Evolutionary conservation across 495 filamentous ascomycete genomes (phyloP).

Genomic region (Chlorociboria aeruginascens): DNA sequence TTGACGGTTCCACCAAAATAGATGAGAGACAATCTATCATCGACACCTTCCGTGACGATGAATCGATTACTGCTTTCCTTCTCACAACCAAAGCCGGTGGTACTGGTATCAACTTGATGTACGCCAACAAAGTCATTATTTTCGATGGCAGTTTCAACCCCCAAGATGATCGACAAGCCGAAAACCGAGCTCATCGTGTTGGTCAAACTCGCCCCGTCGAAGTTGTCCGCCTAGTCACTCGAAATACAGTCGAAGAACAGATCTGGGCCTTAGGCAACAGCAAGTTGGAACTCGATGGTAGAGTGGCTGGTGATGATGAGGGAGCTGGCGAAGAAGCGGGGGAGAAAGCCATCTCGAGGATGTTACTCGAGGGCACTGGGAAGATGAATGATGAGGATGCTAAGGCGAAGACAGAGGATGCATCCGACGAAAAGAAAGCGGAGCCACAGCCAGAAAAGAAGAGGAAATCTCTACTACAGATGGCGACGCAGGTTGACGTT

Average conservation of each 20-base stretch:
- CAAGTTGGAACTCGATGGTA: conserved; percentile 83
- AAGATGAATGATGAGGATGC: neutral
- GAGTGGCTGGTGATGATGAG: conserved; percentile 55
- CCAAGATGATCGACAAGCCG: conserved; percentile 90
- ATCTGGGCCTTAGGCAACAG: conserved; percentile 81
- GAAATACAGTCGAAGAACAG: conserved; percentile 82
- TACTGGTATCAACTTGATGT: conserved; percentile 87
- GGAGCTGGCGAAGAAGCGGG: conserved; percentile 37
- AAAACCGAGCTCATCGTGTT: conserved; percentile 91
- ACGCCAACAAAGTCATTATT: conserved; percentile 94
- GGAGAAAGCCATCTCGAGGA: conserved; percentile 50
- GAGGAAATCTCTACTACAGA: neutral
- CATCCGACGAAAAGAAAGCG: neutral
- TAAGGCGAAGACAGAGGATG: neutral
- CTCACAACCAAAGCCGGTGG: conserved; percentile 89
- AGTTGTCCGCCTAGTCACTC: conserved; percentile 66
- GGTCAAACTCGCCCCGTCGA: conserved; percentile 86
- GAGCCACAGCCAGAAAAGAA: neutral
- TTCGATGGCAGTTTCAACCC: conserved; percentile 95
- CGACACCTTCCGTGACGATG: conserved; percentile 68
- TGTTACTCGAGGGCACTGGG: conserved; percentile 34
- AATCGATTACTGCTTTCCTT: conserved; percentile 77
- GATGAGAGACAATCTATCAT: conserved; percentile 74
- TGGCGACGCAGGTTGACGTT: neutral
- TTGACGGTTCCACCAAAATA: conserved; percentile 80